A percentile compares a stretch with the other conserved stretches of the same genome.
phyloP scores from a whole-genome alignment of 139 green algal genomes.

The Coelastrella sp. region DNA sequence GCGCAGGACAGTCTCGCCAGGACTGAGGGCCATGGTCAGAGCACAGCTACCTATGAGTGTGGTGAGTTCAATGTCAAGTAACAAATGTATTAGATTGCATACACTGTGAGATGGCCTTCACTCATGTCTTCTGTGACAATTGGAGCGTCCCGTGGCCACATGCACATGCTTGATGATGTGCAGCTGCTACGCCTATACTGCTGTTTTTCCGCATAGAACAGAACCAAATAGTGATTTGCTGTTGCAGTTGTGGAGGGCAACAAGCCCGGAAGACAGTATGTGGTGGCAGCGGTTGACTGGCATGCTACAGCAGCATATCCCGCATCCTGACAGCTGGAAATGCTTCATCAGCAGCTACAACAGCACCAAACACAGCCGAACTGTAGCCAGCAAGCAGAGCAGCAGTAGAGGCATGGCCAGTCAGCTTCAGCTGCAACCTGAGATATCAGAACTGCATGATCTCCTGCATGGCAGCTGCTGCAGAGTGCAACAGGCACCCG shows the following conservation, averaged over 20 bases:
- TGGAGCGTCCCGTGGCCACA: no score
- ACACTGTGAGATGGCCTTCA: no score
- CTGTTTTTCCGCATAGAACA: not conserved
- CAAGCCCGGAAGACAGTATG: not conserved
- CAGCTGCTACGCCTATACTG: not conserved
- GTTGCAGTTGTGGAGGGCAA: slow-evolving; percentile 29
- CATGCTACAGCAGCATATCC: slow-evolving; percentile 32
- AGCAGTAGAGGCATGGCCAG: no score
- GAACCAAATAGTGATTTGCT: not conserved
- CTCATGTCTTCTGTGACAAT: no score
- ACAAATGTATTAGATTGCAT: not conserved
- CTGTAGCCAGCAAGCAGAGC: not conserved
- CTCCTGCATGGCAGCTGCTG: slow-evolving; percentile 3
- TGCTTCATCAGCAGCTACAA: slow-evolving; percentile 9
- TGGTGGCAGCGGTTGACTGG: slow-evolving; percentile 67
- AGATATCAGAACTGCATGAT: not conserved
- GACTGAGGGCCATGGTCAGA: slow-evolving; percentile 31
- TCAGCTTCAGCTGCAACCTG: not conserved
- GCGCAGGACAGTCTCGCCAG: not conserved
- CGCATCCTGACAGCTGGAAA: slow-evolving; percentile 54
- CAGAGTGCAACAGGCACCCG: not conserved
- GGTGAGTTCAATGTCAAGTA: not conserved
- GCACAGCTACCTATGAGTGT: slow-evolving; percentile 36
- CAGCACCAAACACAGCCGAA: slow-evolving; percentile 19
- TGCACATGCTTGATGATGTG: not conserved